Evolutionary conservation across 139 green algal species (phyloP).

Genomic region (Coccomyxa sp.): DNA sequence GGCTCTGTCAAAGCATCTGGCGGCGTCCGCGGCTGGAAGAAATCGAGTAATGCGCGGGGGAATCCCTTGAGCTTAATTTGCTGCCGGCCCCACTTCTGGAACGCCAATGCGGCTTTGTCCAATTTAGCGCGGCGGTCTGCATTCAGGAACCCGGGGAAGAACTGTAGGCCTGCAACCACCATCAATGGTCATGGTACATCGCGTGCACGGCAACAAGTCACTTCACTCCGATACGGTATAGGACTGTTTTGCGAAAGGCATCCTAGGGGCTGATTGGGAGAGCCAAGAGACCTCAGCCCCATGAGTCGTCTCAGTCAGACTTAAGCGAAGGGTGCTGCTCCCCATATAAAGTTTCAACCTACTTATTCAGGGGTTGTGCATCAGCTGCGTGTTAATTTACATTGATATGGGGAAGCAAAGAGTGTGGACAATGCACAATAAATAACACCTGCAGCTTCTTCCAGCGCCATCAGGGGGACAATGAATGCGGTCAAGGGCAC

Average conservation of each 20-base stretch:
- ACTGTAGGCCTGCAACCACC: constrained; percentile 39
- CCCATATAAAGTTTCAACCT: too few relatives aligned
- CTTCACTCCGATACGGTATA: too few relatives aligned
- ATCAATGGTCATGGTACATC: too few relatives aligned
- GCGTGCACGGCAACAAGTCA: too few relatives aligned
- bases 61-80: neutral
- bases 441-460: constrained; percentile 50
- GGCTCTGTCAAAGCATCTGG: neutral
- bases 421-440: too few relatives aligned
- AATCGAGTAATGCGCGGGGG: too few relatives aligned
- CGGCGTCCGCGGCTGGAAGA: neutral
- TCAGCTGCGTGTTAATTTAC: too few relatives aligned
- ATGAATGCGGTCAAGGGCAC: constrained; percentile 66
- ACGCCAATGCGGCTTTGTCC: constrained; percentile 51
- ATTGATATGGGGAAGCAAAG: too few relatives aligned
- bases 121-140: constrained; percentile 34
- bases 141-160: constrained; percentile 61
- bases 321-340: too few relatives aligned
- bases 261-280: neutral
- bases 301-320: too few relatives aligned
- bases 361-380: too few relatives aligned
- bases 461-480: constrained; percentile 69
- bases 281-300: neutral
- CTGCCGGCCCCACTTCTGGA: constrained; percentile 43
- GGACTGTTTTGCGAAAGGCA: neutral